Evolutionary conservation across 148 eudicot genomes (phyloP), one percentile per base, ranked within the genome.

Genomic region (Rhododendron ovatum): DNA sequence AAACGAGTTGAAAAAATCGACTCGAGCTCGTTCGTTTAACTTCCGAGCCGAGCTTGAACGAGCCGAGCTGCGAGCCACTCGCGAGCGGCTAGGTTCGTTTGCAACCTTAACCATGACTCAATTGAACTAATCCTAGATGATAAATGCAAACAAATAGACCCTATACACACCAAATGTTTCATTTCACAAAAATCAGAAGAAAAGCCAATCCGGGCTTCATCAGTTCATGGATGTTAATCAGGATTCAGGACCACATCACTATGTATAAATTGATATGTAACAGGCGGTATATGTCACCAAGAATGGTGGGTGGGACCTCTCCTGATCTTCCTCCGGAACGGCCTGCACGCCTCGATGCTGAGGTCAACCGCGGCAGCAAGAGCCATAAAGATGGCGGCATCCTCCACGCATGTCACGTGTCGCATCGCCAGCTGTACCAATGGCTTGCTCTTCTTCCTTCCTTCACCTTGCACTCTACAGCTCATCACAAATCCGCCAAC

Each of bases 361-460:
- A 92, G 93, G 86, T 92, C 90, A 55, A 92, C 94, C 17, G 93
- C 94, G 13, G 90, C 94, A 17, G 94, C 94, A 35, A 92, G 90
- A 53, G 94, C 93, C 94, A 92, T 92, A 43, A 92, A 92, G 22
- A 92, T 92, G 39, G 94, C 94, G 0, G 94, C 94, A 63, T 92
- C 94, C 85, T 92, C 94, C 41, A 92, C 91, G 24, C 94, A 92
- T 4, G 91, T 92, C 69, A 92, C 91, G 10, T 92, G 94, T 73
- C 94, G 84, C 93, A 92, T 91, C 1, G 94, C 94, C 15, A 92
- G 86, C 43, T 92, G 94, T 37, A 92, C 93, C 82, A 90, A 28
- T 0, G 94, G 94, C 89, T 92, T 92, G 86, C 94, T 89, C 69
- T 88, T 83, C 81, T 90, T 92, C 65, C 39, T 71, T 30, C 94